A percentile compares a stretch with the other conserved stretches of the same genome.
Conservation (phyloP, 169 alveolate genomes). For the Plasmodium sp. region DNA sequence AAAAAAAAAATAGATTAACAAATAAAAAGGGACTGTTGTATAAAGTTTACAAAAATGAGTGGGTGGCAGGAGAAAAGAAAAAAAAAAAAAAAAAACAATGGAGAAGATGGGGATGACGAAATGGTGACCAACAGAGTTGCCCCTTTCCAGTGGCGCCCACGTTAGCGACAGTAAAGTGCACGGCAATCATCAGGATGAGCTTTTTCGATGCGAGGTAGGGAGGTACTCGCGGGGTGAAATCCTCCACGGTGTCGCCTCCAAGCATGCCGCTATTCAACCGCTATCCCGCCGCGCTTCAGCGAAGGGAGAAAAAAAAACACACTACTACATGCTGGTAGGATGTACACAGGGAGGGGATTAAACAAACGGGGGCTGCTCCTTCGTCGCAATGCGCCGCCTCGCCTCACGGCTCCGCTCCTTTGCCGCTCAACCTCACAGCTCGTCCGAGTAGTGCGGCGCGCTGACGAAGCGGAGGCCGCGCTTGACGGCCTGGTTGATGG, state of each 20-base stretch:
- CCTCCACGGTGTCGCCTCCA: not conserved
- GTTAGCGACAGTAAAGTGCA: too few species aligned
- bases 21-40: not conserved
- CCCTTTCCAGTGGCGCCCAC: too few species aligned
- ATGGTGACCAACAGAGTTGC: not conserved
- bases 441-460: conserved; percentile 11
- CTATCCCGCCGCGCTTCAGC: not conserved
- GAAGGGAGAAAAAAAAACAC: not conserved
- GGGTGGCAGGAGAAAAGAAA: not conserved
- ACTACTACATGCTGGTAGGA: not conserved
- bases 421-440: not conserved
- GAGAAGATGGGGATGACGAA: not conserved
- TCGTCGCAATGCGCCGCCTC: too few species aligned
- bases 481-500: conserved; percentile 30
- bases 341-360: not conserved
- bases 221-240: not conserved
- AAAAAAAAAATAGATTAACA: not conserved
- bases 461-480: conserved; percentile 12
- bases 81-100: not conserved
- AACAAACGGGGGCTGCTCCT: not conserved
- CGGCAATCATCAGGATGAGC: too few species aligned
- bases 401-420: too few species aligned
- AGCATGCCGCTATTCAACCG: not conserved
- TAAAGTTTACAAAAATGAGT: not conserved
- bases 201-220: too few species aligned